Conservation (phyloP, 495 filamentous ascomycete genomes). For the Letharia columbiana region DNA sequence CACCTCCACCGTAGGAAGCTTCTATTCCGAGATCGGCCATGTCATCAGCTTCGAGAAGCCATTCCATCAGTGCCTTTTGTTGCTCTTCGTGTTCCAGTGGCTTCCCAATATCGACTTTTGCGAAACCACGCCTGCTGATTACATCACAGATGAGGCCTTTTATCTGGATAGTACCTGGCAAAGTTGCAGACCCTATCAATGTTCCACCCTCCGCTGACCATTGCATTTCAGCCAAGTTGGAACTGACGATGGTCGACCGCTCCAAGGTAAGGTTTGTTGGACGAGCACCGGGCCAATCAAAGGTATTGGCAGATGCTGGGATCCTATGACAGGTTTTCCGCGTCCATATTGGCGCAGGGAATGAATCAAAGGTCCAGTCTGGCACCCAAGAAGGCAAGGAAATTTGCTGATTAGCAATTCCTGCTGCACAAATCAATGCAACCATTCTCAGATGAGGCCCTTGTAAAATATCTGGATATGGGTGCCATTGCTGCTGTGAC, state of each 20-base stretch:
- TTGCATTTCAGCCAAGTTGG: neutral
- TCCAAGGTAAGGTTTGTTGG: neutral
- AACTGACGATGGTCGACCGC: neutral
- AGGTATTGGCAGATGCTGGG: neutral
- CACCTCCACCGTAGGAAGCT: neutral
- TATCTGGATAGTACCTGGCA: neutral
- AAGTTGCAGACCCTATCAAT: neutral
- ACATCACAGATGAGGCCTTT: neutral
- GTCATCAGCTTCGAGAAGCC: conserved; percentile 3
- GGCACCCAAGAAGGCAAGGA: conserved; percentile 1
- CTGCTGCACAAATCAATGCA: conserved; percentile 1
- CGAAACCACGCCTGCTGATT: neutral
- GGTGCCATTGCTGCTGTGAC: neutral
- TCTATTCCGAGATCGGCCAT: neutral
- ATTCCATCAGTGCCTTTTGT: neutral
- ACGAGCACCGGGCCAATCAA: neutral
- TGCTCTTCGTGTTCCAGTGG: neutral
- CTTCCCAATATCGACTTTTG: neutral
- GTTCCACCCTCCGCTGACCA: neutral
- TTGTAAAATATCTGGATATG: neutral
- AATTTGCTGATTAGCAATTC: conserved; percentile 2
- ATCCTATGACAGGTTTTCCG: neutral
- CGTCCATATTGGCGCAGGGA: conserved; percentile 1
- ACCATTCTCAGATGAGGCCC: neutral
- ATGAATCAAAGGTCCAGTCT: conserved; percentile 1